Percentiles rank a stretch among this genome's conserved stretches.
Conservation (phyloP, 2,329 filamentous ascomycete species). For the Xylariaceae sp. region DNA sequence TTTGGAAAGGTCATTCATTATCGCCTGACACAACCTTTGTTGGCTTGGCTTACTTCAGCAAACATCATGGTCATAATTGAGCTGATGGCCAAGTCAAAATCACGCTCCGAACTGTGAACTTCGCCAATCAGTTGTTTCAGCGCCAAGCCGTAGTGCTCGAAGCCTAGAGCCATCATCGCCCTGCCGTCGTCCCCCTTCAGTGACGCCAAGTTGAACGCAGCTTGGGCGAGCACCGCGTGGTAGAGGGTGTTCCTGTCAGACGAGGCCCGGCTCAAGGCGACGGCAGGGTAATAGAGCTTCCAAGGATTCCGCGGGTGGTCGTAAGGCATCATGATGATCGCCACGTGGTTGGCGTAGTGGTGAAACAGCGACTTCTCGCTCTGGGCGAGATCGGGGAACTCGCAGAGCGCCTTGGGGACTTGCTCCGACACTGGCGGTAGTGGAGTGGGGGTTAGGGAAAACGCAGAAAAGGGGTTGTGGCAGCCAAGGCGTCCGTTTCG, state of each 20-base stretch:
- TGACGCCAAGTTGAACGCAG: background rate
- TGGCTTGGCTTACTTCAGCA: background rate
- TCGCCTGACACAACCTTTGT: too few relatives aligned
- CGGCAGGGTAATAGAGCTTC: slow-evolving; percentile 1
- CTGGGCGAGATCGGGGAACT: background rate
- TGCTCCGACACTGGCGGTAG: background rate
- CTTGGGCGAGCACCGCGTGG: slow-evolving; percentile 1
- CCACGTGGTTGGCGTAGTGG: slow-evolving; percentile 1
- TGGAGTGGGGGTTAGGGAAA: background rate
- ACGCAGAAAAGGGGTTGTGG: slow-evolving; percentile 1
- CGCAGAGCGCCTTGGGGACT: background rate
- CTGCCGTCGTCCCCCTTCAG: background rate
- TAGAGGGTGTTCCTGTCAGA: background rate
- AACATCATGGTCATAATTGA: slow-evolving; percentile 3
- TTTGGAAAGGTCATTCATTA: too few relatives aligned
- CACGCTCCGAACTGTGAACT: background rate
- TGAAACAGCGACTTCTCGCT: slow-evolving; percentile 1
- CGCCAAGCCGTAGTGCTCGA: background rate
- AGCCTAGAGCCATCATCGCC: background rate
- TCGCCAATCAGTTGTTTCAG: background rate
- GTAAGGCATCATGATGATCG: slow-evolving; percentile 2
- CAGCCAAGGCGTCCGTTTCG: background rate
- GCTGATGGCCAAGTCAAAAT: background rate
- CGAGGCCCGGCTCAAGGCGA: background rate
- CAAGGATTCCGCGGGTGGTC: slow-evolving; percentile 3